Evolutionary conservation across 768 basidiomycete genomes (phyloP).

Genomic region (Pisolithus microcarpus): DNA sequence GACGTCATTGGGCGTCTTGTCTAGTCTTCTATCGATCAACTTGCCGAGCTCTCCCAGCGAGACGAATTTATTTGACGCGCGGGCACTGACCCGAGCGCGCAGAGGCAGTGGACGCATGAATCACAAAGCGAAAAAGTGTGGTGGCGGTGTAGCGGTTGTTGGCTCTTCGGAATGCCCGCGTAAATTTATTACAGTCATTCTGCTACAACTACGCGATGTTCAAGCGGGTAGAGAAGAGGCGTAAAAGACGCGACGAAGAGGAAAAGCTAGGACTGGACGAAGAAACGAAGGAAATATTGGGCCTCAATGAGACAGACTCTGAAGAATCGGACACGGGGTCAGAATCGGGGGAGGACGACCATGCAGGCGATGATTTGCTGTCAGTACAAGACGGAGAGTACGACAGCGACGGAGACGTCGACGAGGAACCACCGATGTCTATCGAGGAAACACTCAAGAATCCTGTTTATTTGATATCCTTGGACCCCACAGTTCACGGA

Average conservation of each 20-base stretch:
- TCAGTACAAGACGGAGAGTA: conserved; percentile 23
- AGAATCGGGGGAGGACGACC: conserved; percentile 29
- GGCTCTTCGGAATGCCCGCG: background rate
- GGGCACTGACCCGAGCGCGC: conserved; percentile 5
- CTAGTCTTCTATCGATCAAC: background rate
- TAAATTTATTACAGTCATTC: background rate
- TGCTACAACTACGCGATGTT: conserved; percentile 43
- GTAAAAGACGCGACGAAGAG: conserved; percentile 52
- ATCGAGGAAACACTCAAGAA: conserved; percentile 55
- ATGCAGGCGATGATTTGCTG: conserved; percentile 15
- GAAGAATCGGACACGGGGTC: conserved; percentile 55
- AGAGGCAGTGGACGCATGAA: conserved; percentile 23
- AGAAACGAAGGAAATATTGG: conserved; percentile 57
- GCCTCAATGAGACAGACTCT: conserved; percentile 68
- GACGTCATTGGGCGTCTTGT: background rate
- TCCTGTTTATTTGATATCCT: conserved; percentile 54
- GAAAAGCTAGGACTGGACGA: conserved; percentile 58
- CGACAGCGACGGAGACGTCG: conserved; percentile 18
- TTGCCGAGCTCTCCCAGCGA: background rate
- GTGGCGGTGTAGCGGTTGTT: conserved; percentile 21
- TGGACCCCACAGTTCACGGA: conserved; percentile 47
- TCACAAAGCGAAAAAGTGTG: conserved; percentile 11
- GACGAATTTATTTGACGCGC: background rate
- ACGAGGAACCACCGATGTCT: conserved; percentile 39
- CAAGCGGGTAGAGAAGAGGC: conserved; percentile 69